These are phyloP conservation scores for Dendryphion nanum DNA, from an alignment of 2,329 filamentous ascomycete genomes.

Conservation along the genomic window DNA sequence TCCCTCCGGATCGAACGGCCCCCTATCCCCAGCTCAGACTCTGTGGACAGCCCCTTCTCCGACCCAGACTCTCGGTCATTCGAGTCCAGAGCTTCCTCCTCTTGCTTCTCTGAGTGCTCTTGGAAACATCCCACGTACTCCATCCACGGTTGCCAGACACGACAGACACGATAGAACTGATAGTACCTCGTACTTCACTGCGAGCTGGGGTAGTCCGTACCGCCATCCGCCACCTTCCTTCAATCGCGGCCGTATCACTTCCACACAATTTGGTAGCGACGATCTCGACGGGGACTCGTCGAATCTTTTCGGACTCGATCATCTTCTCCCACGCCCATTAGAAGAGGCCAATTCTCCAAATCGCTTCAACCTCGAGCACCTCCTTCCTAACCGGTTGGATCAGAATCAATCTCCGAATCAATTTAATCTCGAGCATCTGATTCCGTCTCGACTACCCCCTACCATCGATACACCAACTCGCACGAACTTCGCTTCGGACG, in stretches of 20 bases:
- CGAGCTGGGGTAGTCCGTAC: slow-evolving; percentile 92
- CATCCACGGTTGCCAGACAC: slow-evolving; percentile 33
- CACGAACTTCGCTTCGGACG: slow-evolving; percentile 15
- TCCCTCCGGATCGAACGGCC: slow-evolving; percentile 24
- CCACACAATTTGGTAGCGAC: slow-evolving; percentile 36
- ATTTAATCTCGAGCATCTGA: slow-evolving; percentile 40
- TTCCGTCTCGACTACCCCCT: slow-evolving; percentile 34
- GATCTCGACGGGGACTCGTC: slow-evolving; percentile 38
- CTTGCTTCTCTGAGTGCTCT: slow-evolving; percentile 35
- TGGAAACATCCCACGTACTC: slow-evolving; percentile 32
- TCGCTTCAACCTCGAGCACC: slow-evolving; percentile 11
- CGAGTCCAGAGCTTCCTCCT: slow-evolving; percentile 42
- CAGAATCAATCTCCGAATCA: slow-evolving; percentile 33
- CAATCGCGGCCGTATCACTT: slow-evolving; percentile 26
- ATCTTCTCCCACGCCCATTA: slow-evolving; percentile 31
- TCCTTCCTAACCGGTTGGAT: slow-evolving; percentile 29
- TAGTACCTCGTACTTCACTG: slow-evolving; percentile 62
- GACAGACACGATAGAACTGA: slow-evolving; percentile 41
- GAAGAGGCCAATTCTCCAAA: slow-evolving; percentile 8
- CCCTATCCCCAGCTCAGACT: slow-evolving; percentile 33
- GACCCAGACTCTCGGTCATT: slow-evolving; percentile 40
- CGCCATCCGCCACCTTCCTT: slow-evolving; percentile 58
- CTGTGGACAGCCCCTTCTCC: slow-evolving; percentile 41
- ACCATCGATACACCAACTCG: slow-evolving; percentile 26
- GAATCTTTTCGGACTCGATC: slow-evolving; percentile 38